Base-by-base conservation (phyloP, 2,329 filamentous ascomycete species). In the Uncinocarpus reesii region DNA sequence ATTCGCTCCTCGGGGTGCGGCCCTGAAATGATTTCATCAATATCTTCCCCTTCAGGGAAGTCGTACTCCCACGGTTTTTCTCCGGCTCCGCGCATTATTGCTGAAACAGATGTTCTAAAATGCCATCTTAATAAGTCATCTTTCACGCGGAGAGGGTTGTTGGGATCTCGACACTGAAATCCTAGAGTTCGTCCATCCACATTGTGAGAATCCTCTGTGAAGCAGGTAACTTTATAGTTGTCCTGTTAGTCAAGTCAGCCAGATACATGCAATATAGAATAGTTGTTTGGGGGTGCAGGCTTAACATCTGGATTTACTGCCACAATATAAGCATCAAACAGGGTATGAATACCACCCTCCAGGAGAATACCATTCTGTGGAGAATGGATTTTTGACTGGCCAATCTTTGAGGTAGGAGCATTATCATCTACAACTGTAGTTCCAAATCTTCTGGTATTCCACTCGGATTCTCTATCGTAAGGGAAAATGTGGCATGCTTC, bases 351-450 rank as follows among this genome's bases (percentile, higher is more conserved):
- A 31, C 46, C 24, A 2, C 13, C 8, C 2, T n/a, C 29, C 1
- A 62, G 52, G 7, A 62, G 53, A 10, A 62, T 20, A 3, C 61
- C 61, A 54, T 62, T 62, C 40, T 61, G 58, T 7, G 58, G 40
- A 7, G 57, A 60, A 43, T 61, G 55, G 8, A 61, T 46, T 15
- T 40, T 59, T 2, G 26, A 46, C 15, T 46, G 46, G 7, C 50
- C 52, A 49, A 47, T 34, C 31, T 35, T 37, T 8, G 18, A 26
- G 15, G 45, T 31, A 6, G 49, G 31, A 7, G 31, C 8, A 43
- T 37, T 52, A 29, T 53, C 48, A 29, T 53, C 48, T 2, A 21
- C 16, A 21, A 48, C 26, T 3, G n/a, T 7, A 11, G 5, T 20
- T 13, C 2, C 5, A n/a, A 29, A 48, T 4, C 36, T 26, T 2